Percentiles rank a stretch among this genome's conserved stretches.
Conservation (phyloP, 352 stramenopile genomes). For the Phytophthora quininea region DNA sequence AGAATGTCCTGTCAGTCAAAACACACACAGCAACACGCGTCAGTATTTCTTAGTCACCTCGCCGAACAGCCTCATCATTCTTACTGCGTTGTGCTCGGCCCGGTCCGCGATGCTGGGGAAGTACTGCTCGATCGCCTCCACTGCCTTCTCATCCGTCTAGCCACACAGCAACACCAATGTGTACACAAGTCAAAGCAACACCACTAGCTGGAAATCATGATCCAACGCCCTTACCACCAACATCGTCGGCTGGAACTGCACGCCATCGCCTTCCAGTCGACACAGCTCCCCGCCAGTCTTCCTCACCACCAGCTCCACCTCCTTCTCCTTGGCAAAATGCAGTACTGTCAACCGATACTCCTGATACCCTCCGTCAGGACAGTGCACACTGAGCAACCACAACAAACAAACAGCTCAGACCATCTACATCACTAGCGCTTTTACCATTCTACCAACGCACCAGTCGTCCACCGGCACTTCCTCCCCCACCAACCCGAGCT, state of each 20-base stretch:
- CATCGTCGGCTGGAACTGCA: slow-evolving; percentile 47
- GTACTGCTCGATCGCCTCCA: slow-evolving; percentile 60
- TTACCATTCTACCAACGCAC: slow-evolving; percentile 24
- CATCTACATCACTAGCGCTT: too few relatives aligned
- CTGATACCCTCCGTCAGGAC: slow-evolving; percentile 71
- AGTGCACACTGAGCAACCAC: slow-evolving; percentile 43
- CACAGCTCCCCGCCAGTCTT: slow-evolving; percentile 73
- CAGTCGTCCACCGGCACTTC: slow-evolving; percentile 71
- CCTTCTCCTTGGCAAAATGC: slow-evolving; percentile 51
- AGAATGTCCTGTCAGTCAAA: slow-evolving; percentile 28
- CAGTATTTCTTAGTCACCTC: neutral
- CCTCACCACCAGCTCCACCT: slow-evolving; percentile 47
- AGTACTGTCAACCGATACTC: slow-evolving; percentile 66
- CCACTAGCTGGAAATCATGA: neutral
- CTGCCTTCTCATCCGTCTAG: slow-evolving; percentile 64
- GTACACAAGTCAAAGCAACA: slow-evolving; percentile 6
- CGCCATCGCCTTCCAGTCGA: slow-evolving; percentile 48
- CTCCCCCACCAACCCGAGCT: slow-evolving; percentile 64
- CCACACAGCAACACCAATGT: slow-evolving; percentile 2
- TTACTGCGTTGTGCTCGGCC: slow-evolving; percentile 44
- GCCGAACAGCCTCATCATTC: neutral
- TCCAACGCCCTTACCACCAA: slow-evolving; percentile 31
- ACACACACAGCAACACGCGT: neutral
- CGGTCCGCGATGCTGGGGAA: slow-evolving; percentile 66
- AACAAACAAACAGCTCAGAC: neutral